phyloP scores from a whole-genome alignment of 2,329 filamentous ascomycete species.

The Paraphoma chrysanthemicola region DNA sequence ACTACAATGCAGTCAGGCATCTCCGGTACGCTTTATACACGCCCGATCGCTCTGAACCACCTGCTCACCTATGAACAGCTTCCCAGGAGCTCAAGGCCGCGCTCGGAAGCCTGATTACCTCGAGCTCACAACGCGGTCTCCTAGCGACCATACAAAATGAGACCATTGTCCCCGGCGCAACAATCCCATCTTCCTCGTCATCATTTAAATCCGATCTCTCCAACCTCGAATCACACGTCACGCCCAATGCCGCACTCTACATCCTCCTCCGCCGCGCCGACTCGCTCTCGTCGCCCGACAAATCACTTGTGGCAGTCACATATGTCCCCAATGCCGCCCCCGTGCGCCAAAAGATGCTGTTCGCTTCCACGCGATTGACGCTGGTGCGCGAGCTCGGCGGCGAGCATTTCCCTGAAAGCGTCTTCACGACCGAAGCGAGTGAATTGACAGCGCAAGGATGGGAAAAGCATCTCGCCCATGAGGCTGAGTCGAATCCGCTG shows the following conservation, averaged over 20 bases:
- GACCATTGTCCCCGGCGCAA: slow-evolving; percentile 67
- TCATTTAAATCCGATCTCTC: slow-evolving; percentile 71
- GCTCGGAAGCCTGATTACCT: slow-evolving; percentile 73
- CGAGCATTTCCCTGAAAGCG: slow-evolving; percentile 78
- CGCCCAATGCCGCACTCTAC: slow-evolving; percentile 73
- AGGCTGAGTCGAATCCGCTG: slow-evolving; percentile 67
- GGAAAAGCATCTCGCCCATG: slow-evolving; percentile 74
- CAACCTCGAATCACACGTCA: slow-evolving; percentile 68
- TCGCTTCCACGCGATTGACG: slow-evolving; percentile 78
- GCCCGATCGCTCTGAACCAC: background rate
- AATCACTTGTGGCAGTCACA: slow-evolving; percentile 69
- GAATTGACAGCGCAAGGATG: slow-evolving; percentile 76
- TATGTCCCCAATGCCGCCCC: slow-evolving; percentile 81
- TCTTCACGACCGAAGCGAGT: slow-evolving; percentile 73
- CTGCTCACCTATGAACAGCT: slow-evolving; percentile 52
- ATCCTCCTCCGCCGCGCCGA: slow-evolving; percentile 75
- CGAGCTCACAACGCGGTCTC: slow-evolving; percentile 70
- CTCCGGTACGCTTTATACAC: slow-evolving; percentile 60
- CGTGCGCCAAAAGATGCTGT: slow-evolving; percentile 86
- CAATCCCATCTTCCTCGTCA: slow-evolving; percentile 58
- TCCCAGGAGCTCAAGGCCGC: slow-evolving; percentile 78
- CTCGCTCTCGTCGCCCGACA: slow-evolving; percentile 47
- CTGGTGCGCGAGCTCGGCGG: slow-evolving; percentile 78
- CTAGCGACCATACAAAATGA: slow-evolving; percentile 74
- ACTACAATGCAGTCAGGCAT: slow-evolving; percentile 78